phyloP scores from a whole-genome alignment of 192 early-diverging fungal genomes.

The Martensiomyces pterosporus region DNA sequence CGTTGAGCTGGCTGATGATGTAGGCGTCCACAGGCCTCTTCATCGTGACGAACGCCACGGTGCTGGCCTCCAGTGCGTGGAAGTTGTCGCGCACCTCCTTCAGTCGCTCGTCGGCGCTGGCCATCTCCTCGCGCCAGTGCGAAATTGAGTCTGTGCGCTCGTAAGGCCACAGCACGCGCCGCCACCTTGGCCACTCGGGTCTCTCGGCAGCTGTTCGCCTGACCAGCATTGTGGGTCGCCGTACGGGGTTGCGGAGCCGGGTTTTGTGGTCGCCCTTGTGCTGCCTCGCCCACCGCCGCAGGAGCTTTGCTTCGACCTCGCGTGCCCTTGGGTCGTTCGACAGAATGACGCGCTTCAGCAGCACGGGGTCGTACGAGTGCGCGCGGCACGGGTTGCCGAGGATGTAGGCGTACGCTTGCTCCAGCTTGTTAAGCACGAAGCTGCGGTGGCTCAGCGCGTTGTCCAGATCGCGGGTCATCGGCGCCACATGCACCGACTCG shows the following conservation, averaged over 20 bases:
- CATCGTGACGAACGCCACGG: conserved; percentile 73
- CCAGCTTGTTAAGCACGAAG: conserved; percentile 47
- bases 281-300: conserved; percentile 29
- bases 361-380: conserved; percentile 58
- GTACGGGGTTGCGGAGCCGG: background rate
- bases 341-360: conserved; percentile 34
- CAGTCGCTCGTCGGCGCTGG: conserved; percentile 49
- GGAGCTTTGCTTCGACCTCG: conserved; percentile 23
- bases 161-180: conserved; percentile 20
- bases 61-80: conserved; percentile 13
- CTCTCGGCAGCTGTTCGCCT: background rate
- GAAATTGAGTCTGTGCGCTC: conserved; percentile 59
- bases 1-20: conserved; percentile 60
- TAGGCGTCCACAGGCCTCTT: conserved; percentile 61
- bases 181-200: background rate
- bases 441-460: conserved; percentile 50
- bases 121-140: conserved; percentile 54
- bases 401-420: conserved; percentile 52
- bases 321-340: conserved; percentile 26
- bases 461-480: conserved; percentile 50
- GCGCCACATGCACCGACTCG: conserved; percentile 61
- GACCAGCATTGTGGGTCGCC: conserved; percentile 7
- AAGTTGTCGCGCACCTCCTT: conserved; percentile 33
- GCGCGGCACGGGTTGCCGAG: conserved; percentile 70
- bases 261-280: background rate